Conservation (phyloP, 2,329 filamentous ascomycete species). For the Pseudocercospora eumusae region DNA sequence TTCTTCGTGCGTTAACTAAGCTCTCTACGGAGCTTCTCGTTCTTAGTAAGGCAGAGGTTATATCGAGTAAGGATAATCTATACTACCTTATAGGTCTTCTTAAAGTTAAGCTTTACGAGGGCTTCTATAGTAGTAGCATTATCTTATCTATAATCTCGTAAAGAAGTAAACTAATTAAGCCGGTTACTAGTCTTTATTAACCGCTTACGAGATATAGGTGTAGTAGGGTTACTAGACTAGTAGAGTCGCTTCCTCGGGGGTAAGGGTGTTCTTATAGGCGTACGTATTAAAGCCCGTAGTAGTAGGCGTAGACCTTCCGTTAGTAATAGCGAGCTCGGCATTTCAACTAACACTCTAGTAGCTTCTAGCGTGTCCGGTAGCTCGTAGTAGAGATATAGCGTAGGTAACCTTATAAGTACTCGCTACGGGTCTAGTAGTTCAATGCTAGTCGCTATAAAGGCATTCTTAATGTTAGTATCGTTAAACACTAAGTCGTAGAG, state of each 20-base stretch:
- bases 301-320: not conserved
- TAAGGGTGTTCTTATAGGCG: no score
- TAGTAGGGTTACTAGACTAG: not conserved
- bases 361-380: no score
- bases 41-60: not conserved
- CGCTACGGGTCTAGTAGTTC: not conserved
- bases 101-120: not conserved
- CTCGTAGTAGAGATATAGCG: not conserved
- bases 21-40: not conserved
- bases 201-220: not conserved
- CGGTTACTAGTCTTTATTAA: not conserved
- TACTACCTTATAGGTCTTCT: not conserved
- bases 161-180: not conserved
- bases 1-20: not conserved
- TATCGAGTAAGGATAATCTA: not conserved
- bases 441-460: not conserved
- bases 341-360: no score
- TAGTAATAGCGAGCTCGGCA: no score
- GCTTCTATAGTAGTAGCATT: not conserved
- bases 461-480: not conserved
- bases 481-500: no score
- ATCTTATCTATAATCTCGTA: not conserved
- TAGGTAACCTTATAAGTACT: not conserved
- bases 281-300: not conserved
- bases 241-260: not conserved